Evolutionary conservation across 1,139 yeast genomes (phyloP), one percentile per base, ranked within the genome.

Genomic region (Yamadazyma epiphylla): DNA sequence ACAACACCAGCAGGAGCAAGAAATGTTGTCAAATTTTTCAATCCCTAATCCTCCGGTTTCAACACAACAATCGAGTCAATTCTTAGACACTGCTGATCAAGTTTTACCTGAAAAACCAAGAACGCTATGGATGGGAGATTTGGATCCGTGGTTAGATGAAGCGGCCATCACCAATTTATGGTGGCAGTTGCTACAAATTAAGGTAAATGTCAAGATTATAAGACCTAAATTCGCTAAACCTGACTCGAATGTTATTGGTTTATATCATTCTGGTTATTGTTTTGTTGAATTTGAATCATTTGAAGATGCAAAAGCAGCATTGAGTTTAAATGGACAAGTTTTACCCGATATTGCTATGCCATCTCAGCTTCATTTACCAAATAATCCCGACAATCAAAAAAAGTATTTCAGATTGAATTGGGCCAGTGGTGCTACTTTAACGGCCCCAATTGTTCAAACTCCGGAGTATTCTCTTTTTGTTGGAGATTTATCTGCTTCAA

Each of bases 101-200:
- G 19, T 10, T n/a, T 5, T 12, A 6, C 25, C 5, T 5, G 53
- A 46, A 20, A 64, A 72, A 10, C 80, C 81, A 21, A 58, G 77
- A 35, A 77, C 83, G 2, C 49, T 77, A 29, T 79, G 86, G 86
- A 82, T 82, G 91, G 91, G 91, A 13, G 91, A 81, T 48, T 60
- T 82, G 41, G 89, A 81, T 47, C 85, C 84, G 12, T 73, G 78
- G 70, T 70, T 84, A 58, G 84, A 79, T 43, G 89, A 82, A 48
- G 52, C 57, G 15, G 71, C 72, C 1, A 73, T 82, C 26, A 66
- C 64, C 26, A 70, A 69, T 37, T 66, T 82, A 27, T 81, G 89
- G 89, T 63, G 68, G 67, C 61, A 57, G 31, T 50, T 66, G 11
- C 43, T 72, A 44, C 43, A 59, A 44, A 55, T 70, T 45, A 50